Base-by-base conservation (phyloP, 805 yeast species). In the Suhomyces xylopsoci region DNA sequence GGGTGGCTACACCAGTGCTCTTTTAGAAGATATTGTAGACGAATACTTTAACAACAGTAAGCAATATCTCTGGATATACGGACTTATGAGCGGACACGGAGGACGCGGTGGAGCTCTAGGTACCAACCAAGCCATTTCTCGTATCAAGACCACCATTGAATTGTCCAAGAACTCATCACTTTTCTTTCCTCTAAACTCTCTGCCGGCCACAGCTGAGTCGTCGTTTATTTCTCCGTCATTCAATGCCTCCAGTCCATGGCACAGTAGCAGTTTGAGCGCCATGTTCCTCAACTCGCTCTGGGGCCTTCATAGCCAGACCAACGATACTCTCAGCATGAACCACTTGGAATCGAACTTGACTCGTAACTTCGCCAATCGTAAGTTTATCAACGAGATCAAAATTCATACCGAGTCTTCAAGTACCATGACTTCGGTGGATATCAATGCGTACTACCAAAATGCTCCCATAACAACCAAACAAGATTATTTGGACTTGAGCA, bases 1-100 rank as follows among this genome's bases (percentile, higher is more conserved):
- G 98, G 87, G 90, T 47, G 96, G 96, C 0, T 83, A 88, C 59
- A 67, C 88, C 4, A 65, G 70, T 41, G 75, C 76, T 45, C 58
- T 84, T 55, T 53, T 91, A 22, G 60, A 69, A n/a, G 79, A 76
- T 7, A 48, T 91, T 17, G 74, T 81, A 51, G 97, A 92, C 63
- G 96, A 89, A 60, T 85, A 80, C 59, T 72, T 85, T 59, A 72
- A 70, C 44, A 64, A 62, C 46, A 67, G 64, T 54, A 75, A 74
- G 53, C 59, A 70, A 51, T 68, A 68, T 50, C 49, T 74, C 8
- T 73, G 79, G 78, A 58, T 58, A 4, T 69, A 67, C 58, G 77
- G 67, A 1, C 48, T 69, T 15, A 40, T 63, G 49, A 44, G 54
- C n/a, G 14, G 78, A 85, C 2, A 60, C 74, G 46, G 24, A 17